Base-by-base conservation (phyloP, 495 filamentous ascomycete genomes). In the Amphirosellinia nigrospora region DNA sequence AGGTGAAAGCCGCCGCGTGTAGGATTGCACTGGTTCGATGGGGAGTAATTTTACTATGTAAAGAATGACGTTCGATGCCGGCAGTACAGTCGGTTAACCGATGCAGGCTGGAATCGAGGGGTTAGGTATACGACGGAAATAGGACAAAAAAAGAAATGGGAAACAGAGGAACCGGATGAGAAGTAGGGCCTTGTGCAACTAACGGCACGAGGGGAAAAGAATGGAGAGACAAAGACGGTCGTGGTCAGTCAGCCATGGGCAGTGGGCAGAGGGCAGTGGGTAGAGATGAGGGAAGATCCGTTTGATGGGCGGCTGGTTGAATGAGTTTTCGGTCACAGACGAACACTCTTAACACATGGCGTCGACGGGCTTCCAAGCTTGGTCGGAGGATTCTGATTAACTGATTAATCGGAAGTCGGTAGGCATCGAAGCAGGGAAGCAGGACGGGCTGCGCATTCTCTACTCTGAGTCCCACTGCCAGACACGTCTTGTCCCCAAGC, bases 271-370 rank as follows among this genome's bases (percentile, higher is more conserved):
- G n/a, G n/a, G n/a, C n/a, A 46, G 43, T 41, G 55, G 64, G 41
- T 32, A 55, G 21, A 28, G 64, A 50, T 30, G 46, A 50, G 50
- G 46, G 45, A 64, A 38, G 38, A 45, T 45, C 60, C 15, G 59
- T 56, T 64, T 38, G 56, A 64, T 32, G 36, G 68, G 38, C 68
- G 50, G 68, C 36, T 50, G 56, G 68, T 32, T 56, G 46, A 53
- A 55, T 34, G 48, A 64, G 36, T 70, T 63, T 64, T 48, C 68
- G 50, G 68, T 46, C 68, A 26, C 60, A 48, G 60, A 59, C 64
- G 39, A 21, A 58, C 21, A 45, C 66, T 30, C 43, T 15, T 41
- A 50, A 39, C 66, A 36, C 34, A 39, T 28, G 28, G 38, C 52
- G 32, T 68, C 55, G 65, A 41, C 41, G 28, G 53, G 38, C 15